Evolutionary conservation across 768 basidiomycete species (phyloP), one percentile per base, ranked within the genome.

Genomic region (Lactarius indigo): DNA sequence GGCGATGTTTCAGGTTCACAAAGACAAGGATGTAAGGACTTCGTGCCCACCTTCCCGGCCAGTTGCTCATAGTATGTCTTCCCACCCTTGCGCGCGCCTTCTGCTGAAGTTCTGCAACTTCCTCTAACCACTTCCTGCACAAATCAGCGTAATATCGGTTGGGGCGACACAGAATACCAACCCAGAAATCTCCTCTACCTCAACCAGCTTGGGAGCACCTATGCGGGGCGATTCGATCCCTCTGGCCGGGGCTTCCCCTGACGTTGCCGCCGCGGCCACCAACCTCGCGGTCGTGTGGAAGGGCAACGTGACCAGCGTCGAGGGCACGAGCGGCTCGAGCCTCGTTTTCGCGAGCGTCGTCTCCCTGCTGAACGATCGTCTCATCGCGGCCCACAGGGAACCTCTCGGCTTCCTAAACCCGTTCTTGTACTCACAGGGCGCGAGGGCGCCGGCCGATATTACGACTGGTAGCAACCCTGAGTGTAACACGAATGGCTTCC

Each of bases 201-300:
- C 23, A 64, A 71, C n/a, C 66, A 69, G 28, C 71, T 80, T 57
- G 75, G 74, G 54, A 63, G 55, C 61, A 73, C 72, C 10, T 71
- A 75, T 67, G 30, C 55, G 0, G 78, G 79, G 39, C 68, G 69
- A 41, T 80, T 75, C 70, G 75, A 73, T 68, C 44, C 58, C 30
- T 74, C 65, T 70, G 81, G 81, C 44, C 82, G 82, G 58, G 81
- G 70, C 1, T 84, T 78, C n/a, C 75, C 83, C 84, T n/a, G 83
- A 84, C 74, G 73, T 84, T 52, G 73, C 81, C 18, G 81, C 83
- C 8, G 71, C 74, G 61, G 78, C 76, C 18, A 59, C 75, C 35
- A 71, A 75, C 69, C 73, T 76, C 59, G 70, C 65, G 68, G 75
- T 78, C 64, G 69, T 72, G 23, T 56, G 60, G 62, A 59, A 66